Evolutionary conservation across 192 early-diverging fungal genomes (phyloP), one percentile per base, ranked within the genome.

Genomic region (Coemansia sp.): DNA sequence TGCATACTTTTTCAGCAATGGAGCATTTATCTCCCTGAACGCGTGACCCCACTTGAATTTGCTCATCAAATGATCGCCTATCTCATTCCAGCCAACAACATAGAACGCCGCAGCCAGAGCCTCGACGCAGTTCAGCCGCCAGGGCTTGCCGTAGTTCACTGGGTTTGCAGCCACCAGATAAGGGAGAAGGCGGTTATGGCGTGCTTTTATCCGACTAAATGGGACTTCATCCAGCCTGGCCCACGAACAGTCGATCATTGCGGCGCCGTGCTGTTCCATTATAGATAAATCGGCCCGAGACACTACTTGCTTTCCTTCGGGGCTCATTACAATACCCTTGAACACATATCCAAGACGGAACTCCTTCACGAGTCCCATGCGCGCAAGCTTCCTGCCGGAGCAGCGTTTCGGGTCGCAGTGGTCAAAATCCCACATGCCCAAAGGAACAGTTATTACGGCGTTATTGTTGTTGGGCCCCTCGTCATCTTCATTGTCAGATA

Each of bases 381-480:
- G 90, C 20, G 86, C 91, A 7, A 99, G 76, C 68, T 94, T 93
- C 49, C 91, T 89, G 56, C 97, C 96, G 3, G 94, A 96, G 79
- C 96, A 98, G 18, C 95, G 88, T 77, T 97, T 96, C 1, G 97
- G 97, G 74, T 99, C 97, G 82, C 96, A 98, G 73, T 99, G 97
- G 61, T 92, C 93, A 85, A 99, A 99, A 77, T 99, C 97, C 94
- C 91, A 93, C 90, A 93, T 91, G 53, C 83, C 88, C 15, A 93
- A 75, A 15, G 90, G 87, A 72, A 92, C 74, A 0, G 68, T 28
- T 9, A 79, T 70, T 21, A n/a, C 33, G 18, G 49, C 59, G 59
- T 42, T 40, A n/a, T 35, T 59, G 57, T 7, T 57, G 64, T 29
- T 49, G 35, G 52, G 23, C 6, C 28, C 63, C 5, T 13, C 62